These are phyloP conservation scores for Ustilago vetiveriae DNA, from an alignment of 1,284 basidiomycete species.

Conservation along the genomic window DNA sequence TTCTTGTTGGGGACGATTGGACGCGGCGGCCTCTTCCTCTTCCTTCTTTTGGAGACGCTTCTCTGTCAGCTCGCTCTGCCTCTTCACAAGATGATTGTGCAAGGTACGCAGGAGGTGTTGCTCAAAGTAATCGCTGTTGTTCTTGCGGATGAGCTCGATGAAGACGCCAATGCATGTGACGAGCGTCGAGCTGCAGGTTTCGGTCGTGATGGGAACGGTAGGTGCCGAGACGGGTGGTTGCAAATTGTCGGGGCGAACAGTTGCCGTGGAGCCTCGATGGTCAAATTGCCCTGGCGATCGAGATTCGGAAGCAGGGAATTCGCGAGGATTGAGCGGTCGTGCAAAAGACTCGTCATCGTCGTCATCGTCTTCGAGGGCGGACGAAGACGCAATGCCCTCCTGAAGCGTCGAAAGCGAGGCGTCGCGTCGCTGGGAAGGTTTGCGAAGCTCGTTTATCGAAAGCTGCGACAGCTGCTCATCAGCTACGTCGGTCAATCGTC, in stretches of 20 bases:
- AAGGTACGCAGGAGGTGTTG: conserved; percentile 97
- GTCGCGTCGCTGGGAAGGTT: conserved; percentile 28
- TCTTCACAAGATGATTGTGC: conserved; percentile 85
- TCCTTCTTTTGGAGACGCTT: conserved; percentile 53
- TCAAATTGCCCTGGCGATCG: conserved; percentile 30
- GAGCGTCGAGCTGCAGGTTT: conserved; percentile 86
- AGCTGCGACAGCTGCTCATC: conserved; percentile 52
- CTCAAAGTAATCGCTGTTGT: conserved; percentile 99
- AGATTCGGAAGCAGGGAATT: conserved; percentile 50
- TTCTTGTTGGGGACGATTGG: conserved; percentile 5
- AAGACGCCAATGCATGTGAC: conserved; percentile 88
- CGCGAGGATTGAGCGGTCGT: conserved; percentile 48
- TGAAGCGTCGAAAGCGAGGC: conserved; percentile 19
- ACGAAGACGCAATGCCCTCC: conserved; percentile 35
- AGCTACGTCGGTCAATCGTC: conserved; percentile 45
- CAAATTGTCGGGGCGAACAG: conserved; percentile 51
- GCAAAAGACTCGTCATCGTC: conserved; percentile 58
- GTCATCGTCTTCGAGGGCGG: conserved; percentile 63
- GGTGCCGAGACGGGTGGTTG: conserved; percentile 56
- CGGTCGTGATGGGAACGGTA: conserved; percentile 67
- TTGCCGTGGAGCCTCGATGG: conserved; percentile 61
- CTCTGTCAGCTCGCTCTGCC: conserved; percentile 75
- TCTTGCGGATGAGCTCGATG: conserved; percentile 96
- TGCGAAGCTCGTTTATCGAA: conserved; percentile 23
- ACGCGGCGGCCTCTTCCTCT: conserved; percentile 63